These are phyloP conservation scores for Ajuga chamaepitys DNA, from an alignment of 257 asterid genomes.

Conservation along the genomic window DNA sequence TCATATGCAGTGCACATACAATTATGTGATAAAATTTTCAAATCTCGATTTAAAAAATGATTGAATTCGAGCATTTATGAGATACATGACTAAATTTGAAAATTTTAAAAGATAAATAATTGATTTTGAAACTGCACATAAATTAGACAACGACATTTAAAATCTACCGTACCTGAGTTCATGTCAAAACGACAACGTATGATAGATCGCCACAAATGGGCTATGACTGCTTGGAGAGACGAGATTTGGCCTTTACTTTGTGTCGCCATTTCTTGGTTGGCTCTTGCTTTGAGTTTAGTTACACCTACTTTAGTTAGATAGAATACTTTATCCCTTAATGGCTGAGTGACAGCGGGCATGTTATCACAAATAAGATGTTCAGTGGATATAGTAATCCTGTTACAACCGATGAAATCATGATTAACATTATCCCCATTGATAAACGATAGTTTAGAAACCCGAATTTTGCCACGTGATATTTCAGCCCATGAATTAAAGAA, in stretches of 20 bases:
- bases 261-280: slow-evolving; percentile 20
- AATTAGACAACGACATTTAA: too few species aligned
- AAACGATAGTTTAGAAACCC: slow-evolving; percentile 17
- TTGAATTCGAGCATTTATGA: too few species aligned
- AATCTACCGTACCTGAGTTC: too few species aligned
- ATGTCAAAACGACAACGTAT: slow-evolving; percentile 15
- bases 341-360: not conserved
- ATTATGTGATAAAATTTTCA: too few species aligned
- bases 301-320: slow-evolving; percentile 12
- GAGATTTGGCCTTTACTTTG: slow-evolving; percentile 16
- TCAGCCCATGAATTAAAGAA: slow-evolving; percentile 40
- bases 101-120: too few species aligned
- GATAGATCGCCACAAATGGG: slow-evolving; percentile 38
- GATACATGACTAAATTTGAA: too few species aligned
- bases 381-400: not conserved
- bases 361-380: not conserved
- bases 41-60: too few species aligned
- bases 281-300: slow-evolving; percentile 17
- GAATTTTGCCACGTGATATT: slow-evolving; percentile 20
- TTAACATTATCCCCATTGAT: slow-evolving; percentile 12
- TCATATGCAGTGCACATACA: too few species aligned
- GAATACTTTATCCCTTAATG: slow-evolving; percentile 16
- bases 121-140: too few species aligned
- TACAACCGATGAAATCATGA: slow-evolving; percentile 4
- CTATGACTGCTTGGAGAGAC: slow-evolving; percentile 40